A percentile compares a stretch with the other conserved stretches of the same genome.
phyloP scores from a whole-genome alignment of 2,329 filamentous ascomycete genomes.

The Dothideomycetidae sp. region DNA sequence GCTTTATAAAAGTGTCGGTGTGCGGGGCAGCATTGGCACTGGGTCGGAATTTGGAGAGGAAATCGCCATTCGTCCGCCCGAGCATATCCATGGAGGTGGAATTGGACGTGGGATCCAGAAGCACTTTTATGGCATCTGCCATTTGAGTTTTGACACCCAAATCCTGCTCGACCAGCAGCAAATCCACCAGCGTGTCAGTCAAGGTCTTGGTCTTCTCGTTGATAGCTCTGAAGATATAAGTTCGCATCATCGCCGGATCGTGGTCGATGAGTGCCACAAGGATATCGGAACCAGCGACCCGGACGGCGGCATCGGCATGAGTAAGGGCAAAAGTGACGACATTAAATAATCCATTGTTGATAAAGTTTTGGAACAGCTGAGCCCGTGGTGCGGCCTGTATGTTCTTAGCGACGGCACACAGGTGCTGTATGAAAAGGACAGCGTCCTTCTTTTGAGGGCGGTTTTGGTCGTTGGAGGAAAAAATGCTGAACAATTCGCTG shows the following conservation, averaged over 20 bases:
- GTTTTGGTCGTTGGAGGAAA: constrained; percentile 49
- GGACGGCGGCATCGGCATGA: constrained; percentile 67
- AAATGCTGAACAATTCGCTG: constrained; percentile 76
- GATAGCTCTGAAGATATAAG: constrained; percentile 83
- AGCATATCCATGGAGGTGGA: constrained; percentile 46
- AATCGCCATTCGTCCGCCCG: constrained; percentile 50
- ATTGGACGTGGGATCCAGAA: constrained; percentile 60
- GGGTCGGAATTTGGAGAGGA: constrained; percentile 45
- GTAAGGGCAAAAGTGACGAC: constrained; percentile 87
- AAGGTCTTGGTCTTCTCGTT: constrained; percentile 73
- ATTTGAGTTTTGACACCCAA: constrained; percentile 91
- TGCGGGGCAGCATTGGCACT: constrained; percentile 44
- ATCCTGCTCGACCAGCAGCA: constrained; percentile 81
- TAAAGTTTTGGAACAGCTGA: constrained; percentile 77
- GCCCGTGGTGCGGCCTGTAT: constrained; percentile 71
- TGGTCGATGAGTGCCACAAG: constrained; percentile 90
- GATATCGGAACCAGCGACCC: constrained; percentile 87
- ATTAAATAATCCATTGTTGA: constrained; percentile 69
- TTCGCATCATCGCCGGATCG: constrained; percentile 84
- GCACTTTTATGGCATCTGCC: constrained; percentile 84
- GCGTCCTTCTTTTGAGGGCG: constrained; percentile 76
- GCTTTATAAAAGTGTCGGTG: constrained; percentile 70
- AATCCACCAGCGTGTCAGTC: constrained; percentile 83
- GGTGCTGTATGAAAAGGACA: constrained; percentile 92
- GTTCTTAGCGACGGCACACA: constrained; percentile 86